Evolutionary conservation across 2,329 filamentous ascomycete genomes (phyloP).

Genomic region (Botrytis elliptica): DNA sequence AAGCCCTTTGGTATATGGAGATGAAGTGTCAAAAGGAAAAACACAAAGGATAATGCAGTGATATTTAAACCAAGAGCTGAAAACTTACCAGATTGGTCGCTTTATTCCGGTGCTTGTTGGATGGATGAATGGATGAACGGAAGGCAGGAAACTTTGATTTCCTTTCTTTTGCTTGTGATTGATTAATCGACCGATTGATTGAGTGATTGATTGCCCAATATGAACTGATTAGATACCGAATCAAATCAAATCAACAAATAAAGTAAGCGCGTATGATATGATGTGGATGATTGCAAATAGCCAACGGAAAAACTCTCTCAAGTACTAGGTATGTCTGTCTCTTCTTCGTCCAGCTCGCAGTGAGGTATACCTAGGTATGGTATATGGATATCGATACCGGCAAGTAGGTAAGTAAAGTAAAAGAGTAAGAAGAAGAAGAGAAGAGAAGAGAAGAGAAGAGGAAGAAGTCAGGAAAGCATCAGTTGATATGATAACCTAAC

Average conservation of each 20-base stretch:
- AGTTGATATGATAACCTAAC: neutral
- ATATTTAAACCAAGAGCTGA: neutral
- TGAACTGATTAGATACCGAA: neutral
- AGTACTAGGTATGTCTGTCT: no score
- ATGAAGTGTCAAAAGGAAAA: neutral
- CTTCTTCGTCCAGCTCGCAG: neutral
- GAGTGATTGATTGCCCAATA: neutral
- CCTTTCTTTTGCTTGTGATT: neutral
- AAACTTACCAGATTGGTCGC: neutral
- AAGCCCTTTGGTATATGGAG: neutral
- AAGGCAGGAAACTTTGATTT: neutral
- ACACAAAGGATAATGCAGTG: neutral
- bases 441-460: neutral
- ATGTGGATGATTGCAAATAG: no score
- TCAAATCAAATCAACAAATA: neutral
- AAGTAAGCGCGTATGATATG: neutral
- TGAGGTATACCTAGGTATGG: neutral
- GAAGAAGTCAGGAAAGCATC: neutral
- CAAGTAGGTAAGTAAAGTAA: neutral
- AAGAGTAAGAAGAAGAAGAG: no score
- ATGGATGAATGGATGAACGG: neutral
- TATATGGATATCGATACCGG: neutral
- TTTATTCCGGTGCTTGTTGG: neutral
- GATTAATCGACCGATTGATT: neutral
- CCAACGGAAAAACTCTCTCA: no score